Percentiles rank a stretch among this genome's conserved stretches.
These are phyloP conservation scores for Vitis amurensis DNA, from an alignment of 164 flowering plant species.

Conservation along the genomic window DNA sequence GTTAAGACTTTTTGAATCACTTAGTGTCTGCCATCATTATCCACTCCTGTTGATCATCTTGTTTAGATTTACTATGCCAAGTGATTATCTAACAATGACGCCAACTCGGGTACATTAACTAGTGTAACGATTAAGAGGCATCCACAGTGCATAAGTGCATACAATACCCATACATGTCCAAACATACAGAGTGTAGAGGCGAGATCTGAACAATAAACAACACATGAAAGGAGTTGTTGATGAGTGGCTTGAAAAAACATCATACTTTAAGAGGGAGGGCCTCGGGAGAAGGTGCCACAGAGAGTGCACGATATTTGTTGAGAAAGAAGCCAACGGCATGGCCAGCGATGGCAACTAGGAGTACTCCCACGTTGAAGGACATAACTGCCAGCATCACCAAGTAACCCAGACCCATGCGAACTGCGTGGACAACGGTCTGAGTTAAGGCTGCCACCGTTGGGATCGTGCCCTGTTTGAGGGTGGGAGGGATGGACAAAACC, in stretches of 20 bases:
- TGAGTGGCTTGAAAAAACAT: not conserved
- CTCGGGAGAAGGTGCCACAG: not conserved
- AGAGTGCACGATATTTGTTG: slow-evolving; percentile 15
- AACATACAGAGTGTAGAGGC: too few species aligned
- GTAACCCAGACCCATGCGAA: slow-evolving; percentile 35
- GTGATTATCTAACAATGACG: too few species aligned
- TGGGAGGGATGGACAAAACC: slow-evolving; percentile 19
- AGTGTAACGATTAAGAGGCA: too few species aligned
- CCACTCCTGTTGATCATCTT: too few species aligned
- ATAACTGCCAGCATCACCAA: slow-evolving; percentile 41
- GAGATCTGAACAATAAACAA: too few species aligned
- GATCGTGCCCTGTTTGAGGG: not conserved
- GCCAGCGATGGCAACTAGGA: slow-evolving; percentile 36
- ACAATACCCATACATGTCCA: too few species aligned
- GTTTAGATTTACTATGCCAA: too few species aligned
- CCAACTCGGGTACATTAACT: too few species aligned
- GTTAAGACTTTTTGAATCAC: too few species aligned
- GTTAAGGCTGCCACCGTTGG: slow-evolving; percentile 14
- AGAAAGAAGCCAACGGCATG: slow-evolving; percentile 27
- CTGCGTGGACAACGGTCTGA: slow-evolving; percentile 22
- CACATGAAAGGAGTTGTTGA: too few species aligned
- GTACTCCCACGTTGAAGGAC: slow-evolving; percentile 47
- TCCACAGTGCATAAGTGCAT: too few species aligned
- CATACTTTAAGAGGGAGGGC: not conserved
- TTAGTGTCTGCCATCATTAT: too few species aligned